Evolutionary conservation across 2,329 filamentous ascomycete species (phyloP).

Genomic region (Curvularia verruculosa): DNA sequence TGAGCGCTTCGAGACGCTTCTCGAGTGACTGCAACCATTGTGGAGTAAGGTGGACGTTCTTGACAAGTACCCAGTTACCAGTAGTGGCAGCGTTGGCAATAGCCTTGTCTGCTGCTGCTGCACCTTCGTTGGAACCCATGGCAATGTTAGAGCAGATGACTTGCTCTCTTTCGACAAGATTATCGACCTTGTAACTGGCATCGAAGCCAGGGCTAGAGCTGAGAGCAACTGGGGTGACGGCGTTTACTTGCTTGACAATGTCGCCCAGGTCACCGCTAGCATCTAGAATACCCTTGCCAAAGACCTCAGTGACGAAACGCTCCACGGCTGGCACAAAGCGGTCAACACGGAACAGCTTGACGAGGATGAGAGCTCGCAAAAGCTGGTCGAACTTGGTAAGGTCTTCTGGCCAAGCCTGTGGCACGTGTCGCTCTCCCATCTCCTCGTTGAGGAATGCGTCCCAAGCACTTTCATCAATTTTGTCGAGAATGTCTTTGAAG

Average conservation of each 20-base stretch:
- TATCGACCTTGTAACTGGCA: constrained; percentile 98
- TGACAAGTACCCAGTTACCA: constrained; percentile 95
- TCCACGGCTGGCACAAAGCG: constrained; percentile 92
- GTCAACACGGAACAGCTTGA: constrained; percentile 95
- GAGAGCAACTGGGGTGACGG: constrained; percentile 84
- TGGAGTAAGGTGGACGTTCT: constrained; percentile 96
- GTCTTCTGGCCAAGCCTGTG: constrained; percentile 72
- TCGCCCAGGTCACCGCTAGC: constrained; percentile 83
- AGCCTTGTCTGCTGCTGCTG: constrained; percentile 92
- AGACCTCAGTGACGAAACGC: constrained; percentile 84
- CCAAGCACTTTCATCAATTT: constrained; percentile 70
- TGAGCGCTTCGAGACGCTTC: constrained; percentile 94
- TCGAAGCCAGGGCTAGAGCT: constrained; percentile 97
- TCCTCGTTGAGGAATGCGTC: constrained; percentile 84
- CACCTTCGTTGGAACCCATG: constrained; percentile 96
- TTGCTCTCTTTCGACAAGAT: constrained; percentile 81
- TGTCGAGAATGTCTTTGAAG: constrained; percentile 74
- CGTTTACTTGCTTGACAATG: constrained; percentile 82
- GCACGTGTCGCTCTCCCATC: constrained; percentile 82
- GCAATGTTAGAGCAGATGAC: constrained; percentile 94
- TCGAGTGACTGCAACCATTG: constrained; percentile 97
- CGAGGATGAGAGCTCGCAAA: constrained; percentile 81
- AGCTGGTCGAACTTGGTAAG: constrained; percentile 73
- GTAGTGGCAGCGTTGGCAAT: constrained; percentile 89
- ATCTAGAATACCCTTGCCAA: constrained; percentile 82